A percentile compares a stretch with the other conserved stretches of the same genome.
These are phyloP conservation scores for Boletus subcaerulescens DNA, from an alignment of 768 basidiomycete genomes.

Conservation along the genomic window DNA sequence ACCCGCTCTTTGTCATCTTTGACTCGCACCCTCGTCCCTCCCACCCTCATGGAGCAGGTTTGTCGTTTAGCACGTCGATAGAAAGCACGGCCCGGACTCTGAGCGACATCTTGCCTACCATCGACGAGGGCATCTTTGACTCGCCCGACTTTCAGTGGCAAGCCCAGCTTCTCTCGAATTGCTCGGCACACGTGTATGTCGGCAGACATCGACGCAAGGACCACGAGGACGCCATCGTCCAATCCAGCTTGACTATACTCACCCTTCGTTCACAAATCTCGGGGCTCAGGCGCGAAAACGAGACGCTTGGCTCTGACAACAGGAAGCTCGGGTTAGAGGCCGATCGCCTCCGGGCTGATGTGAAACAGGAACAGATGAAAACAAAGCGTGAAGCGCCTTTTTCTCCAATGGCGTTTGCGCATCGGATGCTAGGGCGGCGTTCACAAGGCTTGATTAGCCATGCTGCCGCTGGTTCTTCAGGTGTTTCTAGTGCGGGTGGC, in stretches of 20 bases:
- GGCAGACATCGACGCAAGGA: slow-evolving; percentile 27
- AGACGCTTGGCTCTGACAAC: slow-evolving; percentile 23
- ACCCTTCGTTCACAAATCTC: slow-evolving; percentile 39
- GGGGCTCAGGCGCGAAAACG: slow-evolving; percentile 35
- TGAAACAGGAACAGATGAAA: slow-evolving; percentile 15
- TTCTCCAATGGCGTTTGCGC: not conserved
- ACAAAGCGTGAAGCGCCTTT: not conserved
- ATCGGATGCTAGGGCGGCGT: not conserved
- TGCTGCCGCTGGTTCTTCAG: slow-evolving; percentile 26
- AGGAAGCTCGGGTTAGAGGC: slow-evolving; percentile 26
- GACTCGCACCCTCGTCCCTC: slow-evolving; percentile 64
- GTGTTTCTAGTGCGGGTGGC: not conserved
- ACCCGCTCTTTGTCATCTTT: slow-evolving; percentile 52
- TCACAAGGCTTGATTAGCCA: slow-evolving; percentile 13
- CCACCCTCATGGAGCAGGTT: slow-evolving; percentile 58
- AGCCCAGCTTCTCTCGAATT: slow-evolving; percentile 58
- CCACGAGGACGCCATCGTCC: slow-evolving; percentile 38
- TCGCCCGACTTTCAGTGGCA: slow-evolving; percentile 57
- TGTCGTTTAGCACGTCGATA: slow-evolving; percentile 50
- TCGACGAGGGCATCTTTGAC: slow-evolving; percentile 43
- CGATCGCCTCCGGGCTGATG: slow-evolving; percentile 9
- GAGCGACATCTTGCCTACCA: slow-evolving; percentile 41
- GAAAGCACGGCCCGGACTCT: slow-evolving; percentile 44
- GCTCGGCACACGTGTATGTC: slow-evolving; percentile 55
- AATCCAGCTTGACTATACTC: slow-evolving; percentile 51